Conservation (phyloP, 345 rosid genomes). For the Sonneratia alba region DNA sequence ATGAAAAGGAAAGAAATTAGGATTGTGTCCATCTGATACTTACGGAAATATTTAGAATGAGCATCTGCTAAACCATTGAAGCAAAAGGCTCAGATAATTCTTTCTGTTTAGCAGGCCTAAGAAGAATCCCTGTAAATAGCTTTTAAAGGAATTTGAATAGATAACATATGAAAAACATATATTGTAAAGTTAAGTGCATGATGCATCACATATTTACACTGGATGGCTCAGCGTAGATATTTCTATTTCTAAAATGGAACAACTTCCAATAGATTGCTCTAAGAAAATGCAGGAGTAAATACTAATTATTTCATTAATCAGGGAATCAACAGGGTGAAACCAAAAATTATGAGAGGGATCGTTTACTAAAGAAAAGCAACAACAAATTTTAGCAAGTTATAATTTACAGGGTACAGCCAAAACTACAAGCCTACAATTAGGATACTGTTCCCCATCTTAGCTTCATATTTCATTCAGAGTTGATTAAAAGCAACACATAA, state of each 20-base stretch:
- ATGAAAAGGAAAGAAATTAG: slow-evolving; percentile 5
- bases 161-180: neutral
- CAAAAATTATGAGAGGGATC: too few species aligned
- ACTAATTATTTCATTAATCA: neutral
- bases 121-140: neutral
- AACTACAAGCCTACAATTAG: too few species aligned
- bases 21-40: slow-evolving; percentile 26
- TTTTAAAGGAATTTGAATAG: neutral
- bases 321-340: neutral
- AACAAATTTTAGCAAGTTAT: too few species aligned
- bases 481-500: too few species aligned
- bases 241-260: neutral
- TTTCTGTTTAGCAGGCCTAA: neutral
- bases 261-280: neutral
- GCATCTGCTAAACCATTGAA: slow-evolving; percentile 53
- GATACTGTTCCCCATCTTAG: too few species aligned
- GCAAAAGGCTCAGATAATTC: neutral
- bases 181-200: neutral
- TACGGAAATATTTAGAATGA: slow-evolving; percentile 63
- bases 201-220: neutral
- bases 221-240: neutral
- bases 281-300: neutral
- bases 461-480: too few species aligned
- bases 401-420: too few species aligned
- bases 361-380: too few species aligned